Evolutionary conservation across 192 early-diverging fungal genomes (phyloP), one percentile per base, ranked within the genome.

Genomic region (Jimgerdemannia flammicorona): DNA sequence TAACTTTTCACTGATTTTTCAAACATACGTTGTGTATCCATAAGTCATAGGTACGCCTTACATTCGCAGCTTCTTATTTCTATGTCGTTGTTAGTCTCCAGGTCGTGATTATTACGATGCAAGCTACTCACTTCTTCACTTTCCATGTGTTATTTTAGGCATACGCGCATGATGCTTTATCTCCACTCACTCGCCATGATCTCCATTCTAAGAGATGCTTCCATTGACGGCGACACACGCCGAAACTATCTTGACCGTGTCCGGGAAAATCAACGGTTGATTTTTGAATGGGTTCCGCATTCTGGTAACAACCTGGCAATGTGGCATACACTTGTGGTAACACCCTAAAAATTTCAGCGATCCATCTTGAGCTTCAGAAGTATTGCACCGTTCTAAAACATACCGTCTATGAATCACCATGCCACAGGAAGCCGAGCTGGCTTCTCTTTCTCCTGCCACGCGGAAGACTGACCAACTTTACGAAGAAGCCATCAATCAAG

Each of bases 401-500:
- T 29, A 29, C 29, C 29, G 29, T 59, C 49, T 59, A 10, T 59
- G 49, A 10, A 10, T 59, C 14, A 10, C 8, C 49, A 6, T 10
- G 6, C 14, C 14, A 59, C 49, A 59, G 49, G 75, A 80, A 42
- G 79, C 79, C 3, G 79, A 80, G 43, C 44, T 70, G 18, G 40
- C 72, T 1, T 69, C 75, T 20, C 49, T 77, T 19, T 40, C 41
- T 20, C 66, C 67, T 19, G 69, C 76, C 69, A 65, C 74, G 17
- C 18, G 41, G 3, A 77, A 74, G 59, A 40, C 72, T 41, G 64
- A 69, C 43, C 44, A 43, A 1, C 44, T 80, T 39, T 80, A 77
- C 44, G 79, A 80, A 71, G 72, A 74, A 3, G 79, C 79, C 3
- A 80, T 80, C 17, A 44, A 80, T 70, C 69, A 69, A 70, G 40